Base-by-base conservation (phyloP, 495 filamentous ascomycete genomes). In the Aspergillus indologenus region DNA sequence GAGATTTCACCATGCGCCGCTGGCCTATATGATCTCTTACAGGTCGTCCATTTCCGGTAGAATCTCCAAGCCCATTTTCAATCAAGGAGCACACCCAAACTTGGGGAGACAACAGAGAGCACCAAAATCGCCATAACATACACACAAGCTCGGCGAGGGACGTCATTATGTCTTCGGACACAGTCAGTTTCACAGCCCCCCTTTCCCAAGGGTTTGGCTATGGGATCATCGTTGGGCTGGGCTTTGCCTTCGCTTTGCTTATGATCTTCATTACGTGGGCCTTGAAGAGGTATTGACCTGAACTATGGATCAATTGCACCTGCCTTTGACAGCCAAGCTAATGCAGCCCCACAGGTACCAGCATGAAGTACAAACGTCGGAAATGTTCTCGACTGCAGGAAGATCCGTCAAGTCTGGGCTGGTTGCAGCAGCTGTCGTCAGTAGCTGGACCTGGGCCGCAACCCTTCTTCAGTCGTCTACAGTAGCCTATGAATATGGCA, bases 311-410 rank as follows among this genome's bases (percentile, higher is more conserved):
- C 47, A 22, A 50, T 26, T 50, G 47, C 6, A 21, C 15, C 22
- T 26, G 2, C 15, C 46, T 20, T 44, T 50, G 23, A 19, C 23
- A 31, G 17, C 8, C 15, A 51, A 29, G 23, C 29, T n/a, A 12
- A 18, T 12, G 15, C 6, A n/a, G 24, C 22, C 42, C 22, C 34
- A 29, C 52, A 85, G 85, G 63, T 97, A 96, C 69, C 93, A 96
- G 70, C 81, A 91, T 78, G 93, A 98, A 75, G 81, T 96, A 7
- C 92, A 96, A 74, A 98, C 93, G 0, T 95, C 90, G 0, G 93
- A 98, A 74, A 96, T 95, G 90, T 98, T 97, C 83, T 91, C 84
- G 59, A 98, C 93, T 2, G 93, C 93, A 49, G 93, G 93, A 18
- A 80, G 93, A 48, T 96, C 92, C 11, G 93, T 98, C 65, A 98